phyloP scores from a whole-genome alignment of 2,329 filamentous ascomycete species.

The Trichothecium sympodiale region DNA sequence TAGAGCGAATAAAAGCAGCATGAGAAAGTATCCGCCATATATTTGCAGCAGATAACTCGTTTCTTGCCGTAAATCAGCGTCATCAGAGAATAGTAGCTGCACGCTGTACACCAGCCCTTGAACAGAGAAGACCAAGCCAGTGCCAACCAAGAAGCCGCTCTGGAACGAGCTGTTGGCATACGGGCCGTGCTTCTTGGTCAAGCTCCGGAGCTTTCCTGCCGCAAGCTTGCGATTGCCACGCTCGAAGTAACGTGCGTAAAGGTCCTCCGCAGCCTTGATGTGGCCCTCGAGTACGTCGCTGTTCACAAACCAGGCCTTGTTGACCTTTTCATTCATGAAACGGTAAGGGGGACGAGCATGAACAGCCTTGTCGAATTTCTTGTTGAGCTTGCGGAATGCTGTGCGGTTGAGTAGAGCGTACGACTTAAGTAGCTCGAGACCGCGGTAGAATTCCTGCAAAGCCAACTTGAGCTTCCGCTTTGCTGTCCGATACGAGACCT shows the following conservation, averaged over 20 bases:
- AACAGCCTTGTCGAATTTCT: conserved; percentile 93
- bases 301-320: conserved; percentile 81
- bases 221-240: conserved; percentile 88
- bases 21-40: conserved; percentile 85
- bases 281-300: conserved; percentile 76
- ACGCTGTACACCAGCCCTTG: conserved; percentile 54
- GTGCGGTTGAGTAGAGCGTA: conserved; percentile 85
- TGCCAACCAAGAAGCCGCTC: conserved; percentile 56
- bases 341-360: conserved; percentile 65
- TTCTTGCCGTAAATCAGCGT: conserved; percentile 35
- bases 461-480: conserved; percentile 89
- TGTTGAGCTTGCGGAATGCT: conserved; percentile 94
- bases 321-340: conserved; percentile 88
- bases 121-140: conserved; percentile 53
- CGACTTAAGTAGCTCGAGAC: conserved; percentile 81
- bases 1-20: conserved; percentile 67
- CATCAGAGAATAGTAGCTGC: conserved; percentile 36
- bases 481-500: conserved; percentile 74
- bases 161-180: conserved; percentile 47
- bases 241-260: conserved; percentile 93
- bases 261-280: conserved; percentile 72
- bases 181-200: conserved; percentile 46
- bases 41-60: conserved; percentile 72
- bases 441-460: conserved; percentile 85
- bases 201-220: conserved; percentile 71